Evolutionary conservation across 768 basidiomycete genomes (phyloP).

Genomic region (Termitomyces sp.): DNA sequence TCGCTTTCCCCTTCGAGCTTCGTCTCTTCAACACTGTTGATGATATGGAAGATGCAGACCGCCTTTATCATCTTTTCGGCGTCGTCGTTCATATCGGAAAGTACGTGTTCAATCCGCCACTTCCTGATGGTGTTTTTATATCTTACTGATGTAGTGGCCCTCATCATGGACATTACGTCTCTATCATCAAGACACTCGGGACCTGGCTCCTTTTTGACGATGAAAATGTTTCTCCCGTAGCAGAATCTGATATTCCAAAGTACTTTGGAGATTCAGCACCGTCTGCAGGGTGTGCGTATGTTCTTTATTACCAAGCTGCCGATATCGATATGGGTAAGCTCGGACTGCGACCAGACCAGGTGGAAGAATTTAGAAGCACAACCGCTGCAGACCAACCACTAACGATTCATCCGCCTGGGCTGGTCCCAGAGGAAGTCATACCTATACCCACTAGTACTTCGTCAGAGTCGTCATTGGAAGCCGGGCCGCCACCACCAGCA

Average conservation of each 20-base stretch:
- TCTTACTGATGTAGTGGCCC: constrained; percentile 62
- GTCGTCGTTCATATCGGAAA: constrained; percentile 99
- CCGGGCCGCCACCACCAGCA: not conserved
- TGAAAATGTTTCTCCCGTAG: constrained; percentile 83
- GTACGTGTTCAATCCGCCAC: constrained; percentile 45
- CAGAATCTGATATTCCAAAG: constrained; percentile 85
- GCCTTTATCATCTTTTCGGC: constrained; percentile 91
- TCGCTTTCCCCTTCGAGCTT: constrained; percentile 93
- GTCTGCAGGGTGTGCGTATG: constrained; percentile 86
- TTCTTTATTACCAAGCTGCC: constrained; percentile 93
- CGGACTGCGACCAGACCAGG: constrained; percentile 45
- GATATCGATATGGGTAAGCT: constrained; percentile 76
- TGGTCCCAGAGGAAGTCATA: constrained; percentile 6
- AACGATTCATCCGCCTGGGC: constrained; percentile 8
- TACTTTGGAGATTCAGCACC: constrained; percentile 86
- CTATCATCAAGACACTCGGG: constrained; percentile 83
- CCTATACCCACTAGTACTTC: constrained; percentile 6
- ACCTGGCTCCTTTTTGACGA: constrained; percentile 96
- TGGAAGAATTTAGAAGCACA: constrained; percentile 1
- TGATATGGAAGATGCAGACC: constrained; percentile 86
- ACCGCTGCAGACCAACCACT: not conserved
- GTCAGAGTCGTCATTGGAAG: constrained; percentile 1
- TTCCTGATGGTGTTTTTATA: not conserved
- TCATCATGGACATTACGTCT: constrained; percentile 98
- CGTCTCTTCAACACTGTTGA: constrained; percentile 97